Evolutionary conservation across 305 asterid species (phyloP), one percentile per base, ranked within the genome.

Genomic region (Plantago lanceolata): DNA sequence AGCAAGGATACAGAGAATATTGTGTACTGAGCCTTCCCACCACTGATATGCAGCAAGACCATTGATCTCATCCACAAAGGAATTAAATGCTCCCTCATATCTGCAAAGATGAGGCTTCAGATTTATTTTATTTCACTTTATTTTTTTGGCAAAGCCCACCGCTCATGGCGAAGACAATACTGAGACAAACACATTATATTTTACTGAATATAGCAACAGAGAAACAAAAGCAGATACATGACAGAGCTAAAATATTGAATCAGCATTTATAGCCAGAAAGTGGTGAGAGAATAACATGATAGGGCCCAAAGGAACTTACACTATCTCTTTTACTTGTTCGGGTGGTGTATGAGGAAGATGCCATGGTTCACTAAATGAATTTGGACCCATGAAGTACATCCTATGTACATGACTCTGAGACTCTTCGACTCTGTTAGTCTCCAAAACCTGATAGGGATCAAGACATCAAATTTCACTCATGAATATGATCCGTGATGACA

Each of bases 11-110:
- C 95, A 94, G 28, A 90, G 83, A 72, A 94, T 83, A 76, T 85
- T 88, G 68, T 90, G 85, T 62, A 90, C 82, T 48, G 99, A 82
- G 66, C 97, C 97, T 75, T 94, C 99, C 99, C 99, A 94, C 99
- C 99, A 94, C 67, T 94, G 95, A 78, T 88, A 94, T 55, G 93
- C 75, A 47, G 96, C 95, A 73, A 94, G 87, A 61, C 89, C 81
- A 74, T 94, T 90, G 61, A 90, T 81, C 78, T 94, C 99, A 70
- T 90, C 97, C 72, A 88, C 97, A 68, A 94, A 94, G 31, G 81
- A 73, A 70, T 86, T 90, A 79, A 94, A 94, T 64, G 96, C 90
- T 72, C 89, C 91, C 80, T 90, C 99, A 43, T 88, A 88, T 72
- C 99, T 94, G 86, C 79, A 82, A 77, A 37, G 70, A 64, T 49